These are phyloP conservation scores for Stenocarpella maydis DNA, from an alignment of 2,329 filamentous ascomycete genomes.

Conservation along the genomic window DNA sequence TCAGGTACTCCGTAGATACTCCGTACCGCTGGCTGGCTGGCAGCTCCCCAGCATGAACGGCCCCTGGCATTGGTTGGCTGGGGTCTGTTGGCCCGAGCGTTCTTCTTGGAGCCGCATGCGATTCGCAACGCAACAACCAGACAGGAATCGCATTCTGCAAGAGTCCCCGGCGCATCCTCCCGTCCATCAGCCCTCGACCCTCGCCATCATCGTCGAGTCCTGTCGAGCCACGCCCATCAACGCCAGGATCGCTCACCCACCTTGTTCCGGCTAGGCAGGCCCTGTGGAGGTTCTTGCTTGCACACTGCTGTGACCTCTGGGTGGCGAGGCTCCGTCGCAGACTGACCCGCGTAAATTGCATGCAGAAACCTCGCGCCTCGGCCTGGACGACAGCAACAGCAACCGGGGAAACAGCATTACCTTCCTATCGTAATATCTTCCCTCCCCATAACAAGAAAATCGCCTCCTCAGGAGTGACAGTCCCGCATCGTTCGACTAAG, in stretches of 20 bases:
- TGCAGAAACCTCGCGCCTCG: constrained; percentile 15
- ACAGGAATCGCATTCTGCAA: constrained; percentile 31
- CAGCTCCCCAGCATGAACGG: constrained; percentile 8
- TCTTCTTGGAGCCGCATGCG: constrained; percentile 12
- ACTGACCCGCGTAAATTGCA: constrained; percentile 28
- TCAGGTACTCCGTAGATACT: too few species aligned
- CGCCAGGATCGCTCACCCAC: not conserved
- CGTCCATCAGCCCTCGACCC: not conserved
- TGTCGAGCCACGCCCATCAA: not conserved
- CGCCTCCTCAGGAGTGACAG: not conserved
- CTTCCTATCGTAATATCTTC: not conserved
- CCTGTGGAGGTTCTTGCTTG: not conserved
- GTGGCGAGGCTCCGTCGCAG: not conserved
- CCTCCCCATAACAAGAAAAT: not conserved
- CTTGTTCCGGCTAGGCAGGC: not conserved
- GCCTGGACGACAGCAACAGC: not conserved
- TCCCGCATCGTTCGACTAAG: not conserved
- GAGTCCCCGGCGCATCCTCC: constrained; percentile 13
- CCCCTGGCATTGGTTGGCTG: constrained; percentile 1
- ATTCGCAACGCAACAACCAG: not conserved
- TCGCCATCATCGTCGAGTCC: constrained; percentile 26
- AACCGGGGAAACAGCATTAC: not conserved
- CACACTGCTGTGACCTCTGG: not conserved
- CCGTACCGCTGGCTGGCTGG: too few species aligned
- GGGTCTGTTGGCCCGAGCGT: not conserved